Percentiles rank a stretch among this genome's conserved stretches.
These are phyloP conservation scores for Botrytis elliptica DNA, from an alignment of 2,329 filamentous ascomycete genomes.

Conservation along the genomic window DNA sequence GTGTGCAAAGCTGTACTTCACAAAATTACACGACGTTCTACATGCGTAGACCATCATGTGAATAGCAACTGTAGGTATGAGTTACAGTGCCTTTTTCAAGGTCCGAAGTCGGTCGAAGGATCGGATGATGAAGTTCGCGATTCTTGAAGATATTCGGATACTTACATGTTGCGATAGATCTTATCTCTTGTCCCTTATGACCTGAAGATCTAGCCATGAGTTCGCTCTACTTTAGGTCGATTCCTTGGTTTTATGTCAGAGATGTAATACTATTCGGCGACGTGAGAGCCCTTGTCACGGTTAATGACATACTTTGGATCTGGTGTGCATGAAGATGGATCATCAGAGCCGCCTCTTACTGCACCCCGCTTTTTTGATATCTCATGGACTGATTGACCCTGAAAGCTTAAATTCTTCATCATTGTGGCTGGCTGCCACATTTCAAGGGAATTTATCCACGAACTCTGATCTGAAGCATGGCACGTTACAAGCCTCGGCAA, in stretches of 20 bases:
- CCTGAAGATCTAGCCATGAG: neutral
- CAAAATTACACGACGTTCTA: neutral
- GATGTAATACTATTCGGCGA: slow-evolving; percentile 16
- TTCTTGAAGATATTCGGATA: slow-evolving; percentile 3
- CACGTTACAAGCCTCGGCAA: neutral
- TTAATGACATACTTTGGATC: slow-evolving; percentile 7
- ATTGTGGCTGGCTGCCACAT: slow-evolving; percentile 9
- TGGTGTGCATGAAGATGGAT: slow-evolving; percentile 15
- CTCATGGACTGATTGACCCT: slow-evolving; percentile 2
- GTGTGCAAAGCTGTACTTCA: neutral
- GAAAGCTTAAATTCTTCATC: neutral
- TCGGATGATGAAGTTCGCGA: neutral
- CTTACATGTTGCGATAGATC: slow-evolving; percentile 12
- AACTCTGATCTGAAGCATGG: neutral
- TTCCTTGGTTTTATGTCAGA: slow-evolving; percentile 13
- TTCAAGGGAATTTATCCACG: neutral
- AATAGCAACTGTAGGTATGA: slow-evolving; percentile 8
- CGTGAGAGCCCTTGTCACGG: neutral
- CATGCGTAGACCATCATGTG: slow-evolving; percentile 17
- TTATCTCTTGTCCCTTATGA: slow-evolving; percentile 7
- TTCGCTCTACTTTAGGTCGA: neutral
- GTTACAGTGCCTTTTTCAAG: neutral
- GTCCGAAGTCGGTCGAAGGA: slow-evolving; percentile 16
- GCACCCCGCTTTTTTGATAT: slow-evolving; percentile 7
- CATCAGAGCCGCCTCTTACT: slow-evolving; percentile 12